phyloP scores from a whole-genome alignment of 1,139 yeast species.

The Blastobotrys capitulatus region DNA sequence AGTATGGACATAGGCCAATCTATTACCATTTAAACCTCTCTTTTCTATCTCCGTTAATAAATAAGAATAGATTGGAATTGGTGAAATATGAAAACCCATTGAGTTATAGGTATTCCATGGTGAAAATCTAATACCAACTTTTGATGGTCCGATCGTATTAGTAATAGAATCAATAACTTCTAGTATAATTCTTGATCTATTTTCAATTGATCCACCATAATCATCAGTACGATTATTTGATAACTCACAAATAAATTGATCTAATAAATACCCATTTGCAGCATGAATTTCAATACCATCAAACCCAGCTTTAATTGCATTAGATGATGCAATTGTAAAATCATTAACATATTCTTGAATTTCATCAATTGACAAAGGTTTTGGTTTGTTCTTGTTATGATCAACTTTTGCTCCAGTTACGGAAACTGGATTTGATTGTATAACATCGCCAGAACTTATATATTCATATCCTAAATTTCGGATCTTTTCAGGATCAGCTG shows the following conservation, averaged over 20 bases:
- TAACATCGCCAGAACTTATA: constrained; percentile 4
- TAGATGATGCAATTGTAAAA: constrained; percentile 41
- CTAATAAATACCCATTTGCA: constrained; percentile 62
- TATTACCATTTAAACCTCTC: constrained; percentile 25
- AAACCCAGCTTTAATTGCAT: constrained; percentile 51
- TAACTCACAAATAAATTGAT: constrained; percentile 42
- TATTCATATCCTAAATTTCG: neutral
- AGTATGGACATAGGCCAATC: constrained; percentile 47
- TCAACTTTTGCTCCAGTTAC: neutral
- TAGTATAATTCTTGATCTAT: constrained; percentile 53
- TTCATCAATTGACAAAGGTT: constrained; percentile 38
- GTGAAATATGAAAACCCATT: constrained; percentile 31
- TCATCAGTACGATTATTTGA: constrained; percentile 61
- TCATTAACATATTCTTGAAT: constrained; percentile 35
- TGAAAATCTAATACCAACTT: constrained; percentile 53
- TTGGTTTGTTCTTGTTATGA: constrained; percentile 20
- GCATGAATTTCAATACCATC: constrained; percentile 65
- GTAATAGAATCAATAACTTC: constrained; percentile 50
- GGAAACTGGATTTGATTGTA: neutral
- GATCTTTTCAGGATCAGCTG: constrained; percentile 30
- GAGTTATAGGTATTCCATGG: constrained; percentile 43
- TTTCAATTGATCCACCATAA: constrained; percentile 67
- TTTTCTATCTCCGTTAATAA: constrained; percentile 29
- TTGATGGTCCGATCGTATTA: constrained; percentile 49
- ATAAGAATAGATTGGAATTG: constrained; percentile 29